Conservation (phyloP, 1,284 basidiomycete genomes). For the Earliella scabrosa region DNA sequence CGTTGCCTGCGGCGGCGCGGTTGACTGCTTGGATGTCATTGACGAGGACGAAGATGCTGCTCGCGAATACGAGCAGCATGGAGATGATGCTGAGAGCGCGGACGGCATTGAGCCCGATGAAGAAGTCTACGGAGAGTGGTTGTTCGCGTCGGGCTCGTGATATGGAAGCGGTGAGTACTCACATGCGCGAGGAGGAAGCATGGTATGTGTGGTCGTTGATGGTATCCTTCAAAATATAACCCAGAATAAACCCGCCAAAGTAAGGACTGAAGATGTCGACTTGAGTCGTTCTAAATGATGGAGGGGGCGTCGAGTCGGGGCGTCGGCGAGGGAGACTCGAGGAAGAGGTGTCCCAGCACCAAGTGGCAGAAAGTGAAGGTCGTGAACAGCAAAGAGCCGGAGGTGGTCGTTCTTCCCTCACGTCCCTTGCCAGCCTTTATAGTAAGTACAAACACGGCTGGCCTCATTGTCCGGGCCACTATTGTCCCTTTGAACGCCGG, state of each 20-base stretch:
- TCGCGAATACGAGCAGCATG: slow-evolving; percentile 75
- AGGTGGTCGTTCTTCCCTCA: not conserved
- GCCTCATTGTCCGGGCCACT: slow-evolving; percentile 21
- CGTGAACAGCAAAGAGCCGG: slow-evolving; percentile 2
- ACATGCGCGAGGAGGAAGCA: slow-evolving; percentile 28
- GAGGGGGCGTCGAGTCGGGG: slow-evolving; percentile 1
- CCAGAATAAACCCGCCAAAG: not conserved
- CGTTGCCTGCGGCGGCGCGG: slow-evolving; percentile 23
- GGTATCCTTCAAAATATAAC: not conserved
- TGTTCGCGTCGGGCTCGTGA: not conserved
- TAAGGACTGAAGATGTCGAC: not conserved
- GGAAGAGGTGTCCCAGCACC: slow-evolving; percentile 19
- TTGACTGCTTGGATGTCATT: slow-evolving; percentile 82
- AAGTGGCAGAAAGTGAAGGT: slow-evolving; percentile 5
- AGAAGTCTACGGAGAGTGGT: slow-evolving; percentile 50
- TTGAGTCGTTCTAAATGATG: not conserved
- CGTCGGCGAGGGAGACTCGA: slow-evolving; percentile 3
- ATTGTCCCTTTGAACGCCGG: slow-evolving; percentile 16
- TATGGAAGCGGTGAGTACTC: not conserved
- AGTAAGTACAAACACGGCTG: not conserved
- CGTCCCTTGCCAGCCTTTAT: slow-evolving; percentile 3
- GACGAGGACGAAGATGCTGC: slow-evolving; percentile 81
- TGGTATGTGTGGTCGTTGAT: slow-evolving; percentile 1
- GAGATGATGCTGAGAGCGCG: slow-evolving; percentile 79
- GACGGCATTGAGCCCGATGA: slow-evolving; percentile 79